Base-by-base conservation (phyloP, 2,329 filamentous ascomycete genomes). In the Sporothrix brunneoviolacea region DNA sequence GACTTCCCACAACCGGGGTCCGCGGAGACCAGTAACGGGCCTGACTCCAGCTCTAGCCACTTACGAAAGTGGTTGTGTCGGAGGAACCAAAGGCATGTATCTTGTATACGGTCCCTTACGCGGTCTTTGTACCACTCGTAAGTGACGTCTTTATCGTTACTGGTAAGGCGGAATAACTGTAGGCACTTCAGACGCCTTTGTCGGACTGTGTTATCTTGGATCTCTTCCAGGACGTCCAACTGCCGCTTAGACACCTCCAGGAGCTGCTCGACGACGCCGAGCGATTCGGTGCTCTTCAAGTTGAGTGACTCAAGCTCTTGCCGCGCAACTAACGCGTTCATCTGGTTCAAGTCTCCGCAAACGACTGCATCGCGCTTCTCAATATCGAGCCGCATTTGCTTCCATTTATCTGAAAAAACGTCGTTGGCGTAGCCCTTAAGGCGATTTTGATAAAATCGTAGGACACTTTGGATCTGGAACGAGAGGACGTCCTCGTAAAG, bases 1-100 rank as follows among this genome's bases (percentile, higher is more conserved):
- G 67, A 70, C 53, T 70, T 70, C 3, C 68, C 66, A 44, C 65
- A 70, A 0, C 67, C 68, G 22, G 67, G 66, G 52, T 69, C 67
- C 3, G 65, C 67, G 2, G 68, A 61, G n/a, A 70, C 60, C 24
- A 67, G 57, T 6, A 71, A 51, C 0, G 61, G 58, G 0, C 61
- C 63, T 0, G 61, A 62, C 0, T 60, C 55, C 8, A 57, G 40
- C 3, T 52, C 39, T n/a, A 61, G 30, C 68, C 66, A 70, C 0
- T n/a, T 6, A 12, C 55, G 48, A 48, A 62, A 70, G 32, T 58
- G 45, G 1, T 57, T 19, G 37, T 70, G 62, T 0, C 56, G 13
- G 13, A 66, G 60, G 48, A 63, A 64, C 67, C 61, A 70, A 19
- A 53, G 32, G 48, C 66, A 68, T 9, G 62, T 68, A 8, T 54